Evolutionary conservation across 2,329 filamentous ascomycete species (phyloP).

Genomic region (Pseudocercospora crystallina): DNA sequence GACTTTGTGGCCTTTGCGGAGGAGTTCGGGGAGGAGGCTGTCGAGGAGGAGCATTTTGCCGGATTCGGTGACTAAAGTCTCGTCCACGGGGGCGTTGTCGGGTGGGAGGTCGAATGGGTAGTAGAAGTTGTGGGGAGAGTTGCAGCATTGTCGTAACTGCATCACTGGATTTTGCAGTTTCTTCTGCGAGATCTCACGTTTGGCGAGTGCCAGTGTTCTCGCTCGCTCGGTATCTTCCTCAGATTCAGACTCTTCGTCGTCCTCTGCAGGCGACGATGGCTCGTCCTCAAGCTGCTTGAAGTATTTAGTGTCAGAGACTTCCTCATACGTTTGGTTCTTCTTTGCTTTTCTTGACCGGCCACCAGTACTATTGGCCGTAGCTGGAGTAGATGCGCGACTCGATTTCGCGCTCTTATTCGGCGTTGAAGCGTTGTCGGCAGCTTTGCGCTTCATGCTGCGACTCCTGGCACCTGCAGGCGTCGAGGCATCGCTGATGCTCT

Average conservation of each 20-base stretch:
- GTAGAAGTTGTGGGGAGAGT: constrained; percentile 95
- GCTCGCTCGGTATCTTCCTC: constrained; percentile 65
- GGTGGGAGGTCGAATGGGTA: constrained; percentile 70
- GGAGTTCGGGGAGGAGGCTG: constrained; percentile 73
- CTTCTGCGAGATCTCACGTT: constrained; percentile 84
- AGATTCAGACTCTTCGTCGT: constrained; percentile 39
- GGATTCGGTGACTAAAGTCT: constrained; percentile 79
- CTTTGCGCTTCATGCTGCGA: constrained; percentile 59
- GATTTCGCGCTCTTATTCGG: constrained; percentile 72
- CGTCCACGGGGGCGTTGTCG: constrained; percentile 63
- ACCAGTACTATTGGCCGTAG: constrained; percentile 50
- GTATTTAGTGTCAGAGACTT: constrained; percentile 80
- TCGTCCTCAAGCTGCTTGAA: constrained; percentile 73
- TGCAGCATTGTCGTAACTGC: constrained; percentile 88
- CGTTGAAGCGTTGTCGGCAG: constrained; percentile 42
- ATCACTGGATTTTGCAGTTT: constrained; percentile 91
- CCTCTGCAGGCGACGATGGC: constrained; percentile 42
- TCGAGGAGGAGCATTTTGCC: constrained; percentile 97
- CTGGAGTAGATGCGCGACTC: constrained; percentile 73
- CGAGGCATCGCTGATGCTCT: constrained; percentile 59
- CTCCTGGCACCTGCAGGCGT: constrained; percentile 50
- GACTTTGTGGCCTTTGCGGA: constrained; percentile 78
- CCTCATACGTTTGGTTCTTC: constrained; percentile 61
- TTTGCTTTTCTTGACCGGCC: constrained; percentile 53
- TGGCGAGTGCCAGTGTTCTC: constrained; percentile 73